Conservation (phyloP, 83 land plant species). For the Thuja plicata region DNA sequence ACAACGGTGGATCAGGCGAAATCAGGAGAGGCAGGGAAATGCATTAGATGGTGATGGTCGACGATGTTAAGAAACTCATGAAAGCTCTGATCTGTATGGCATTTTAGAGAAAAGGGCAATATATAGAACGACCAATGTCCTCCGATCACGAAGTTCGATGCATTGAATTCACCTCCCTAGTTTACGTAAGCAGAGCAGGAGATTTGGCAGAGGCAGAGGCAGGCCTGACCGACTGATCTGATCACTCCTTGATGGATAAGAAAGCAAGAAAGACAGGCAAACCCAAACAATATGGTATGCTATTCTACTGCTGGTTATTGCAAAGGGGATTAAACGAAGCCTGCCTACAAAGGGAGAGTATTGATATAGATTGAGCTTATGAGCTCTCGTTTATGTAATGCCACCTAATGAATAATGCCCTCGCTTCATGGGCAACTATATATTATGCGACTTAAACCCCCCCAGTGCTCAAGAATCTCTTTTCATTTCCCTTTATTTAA, state of each 20-base stretch:
- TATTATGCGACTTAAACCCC: not conserved
- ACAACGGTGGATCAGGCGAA: not conserved
- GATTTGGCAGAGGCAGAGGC: not conserved
- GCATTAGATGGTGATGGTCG: not conserved
- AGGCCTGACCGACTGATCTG: not conserved
- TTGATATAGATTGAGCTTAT: no score
- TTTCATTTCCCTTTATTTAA: no score
- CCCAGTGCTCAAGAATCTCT: no score
- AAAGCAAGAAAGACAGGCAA: no score
- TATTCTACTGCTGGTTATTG: not conserved
- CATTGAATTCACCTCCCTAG: not conserved
- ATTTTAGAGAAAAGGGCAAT: not conserved
- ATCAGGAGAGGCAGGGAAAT: not conserved
- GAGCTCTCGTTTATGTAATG: not conserved
- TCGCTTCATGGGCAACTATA: not conserved
- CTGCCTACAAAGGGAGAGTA: not conserved
- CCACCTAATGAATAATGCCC: not conserved
- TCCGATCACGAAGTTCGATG: not conserved
- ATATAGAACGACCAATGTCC: not conserved
- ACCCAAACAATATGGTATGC: not conserved
- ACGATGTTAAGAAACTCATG: not conserved
- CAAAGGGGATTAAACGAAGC: not conserved
- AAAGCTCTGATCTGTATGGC: not conserved
- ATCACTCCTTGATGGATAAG: not conserved
- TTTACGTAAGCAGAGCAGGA: not conserved